Conservation (phyloP, 2,329 filamentous ascomycete species). For the Incumbomyces lentus region DNA sequence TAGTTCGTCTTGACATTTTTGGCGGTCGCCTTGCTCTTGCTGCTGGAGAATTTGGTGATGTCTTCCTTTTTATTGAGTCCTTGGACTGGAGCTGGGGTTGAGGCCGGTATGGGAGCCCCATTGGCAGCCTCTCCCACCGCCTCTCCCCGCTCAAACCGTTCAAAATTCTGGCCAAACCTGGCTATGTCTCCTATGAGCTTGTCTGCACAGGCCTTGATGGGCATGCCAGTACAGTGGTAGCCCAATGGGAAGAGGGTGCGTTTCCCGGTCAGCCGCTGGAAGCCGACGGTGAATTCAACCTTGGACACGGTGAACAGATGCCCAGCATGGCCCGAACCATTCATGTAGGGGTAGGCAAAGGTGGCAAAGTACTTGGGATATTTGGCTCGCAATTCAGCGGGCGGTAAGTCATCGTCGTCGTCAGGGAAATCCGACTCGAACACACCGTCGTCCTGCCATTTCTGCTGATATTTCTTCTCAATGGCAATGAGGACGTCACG, state of each 20-base stretch:
- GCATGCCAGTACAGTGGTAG: constrained; percentile 95
- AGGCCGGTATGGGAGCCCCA: constrained; percentile 38
- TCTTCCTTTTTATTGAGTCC: constrained; percentile 59
- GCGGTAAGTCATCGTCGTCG: constrained; percentile 56
- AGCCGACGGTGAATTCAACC: constrained; percentile 82
- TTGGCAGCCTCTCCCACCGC: constrained; percentile 41
- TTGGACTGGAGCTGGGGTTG: constrained; percentile 51
- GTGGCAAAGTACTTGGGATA: constrained; percentile 85
- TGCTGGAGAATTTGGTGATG: constrained; percentile 79
- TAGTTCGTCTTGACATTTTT: constrained; percentile 94
- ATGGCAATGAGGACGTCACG: constrained; percentile 68
- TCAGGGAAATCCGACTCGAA: constrained; percentile 84
- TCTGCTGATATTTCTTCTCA: constrained; percentile 85
- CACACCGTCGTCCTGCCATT: constrained; percentile 66
- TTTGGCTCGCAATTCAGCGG: constrained; percentile 65
- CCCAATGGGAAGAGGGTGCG: constrained; percentile 79
- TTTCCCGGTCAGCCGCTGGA: constrained; percentile 84
- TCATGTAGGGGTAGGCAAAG: constrained; percentile 73
- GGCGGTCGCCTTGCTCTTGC: constrained; percentile 81
- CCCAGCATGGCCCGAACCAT: constrained; percentile 78
- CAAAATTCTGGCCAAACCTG: constrained; percentile 78
- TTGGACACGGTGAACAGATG: constrained; percentile 89
- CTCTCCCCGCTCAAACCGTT: constrained; percentile 58
- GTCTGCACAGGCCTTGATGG: constrained; percentile 94
- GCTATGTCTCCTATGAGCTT: constrained; percentile 85